These are phyloP conservation scores for Closterium sp. DNA, from an alignment of 139 green algal species.

Conservation along the genomic window DNA sequence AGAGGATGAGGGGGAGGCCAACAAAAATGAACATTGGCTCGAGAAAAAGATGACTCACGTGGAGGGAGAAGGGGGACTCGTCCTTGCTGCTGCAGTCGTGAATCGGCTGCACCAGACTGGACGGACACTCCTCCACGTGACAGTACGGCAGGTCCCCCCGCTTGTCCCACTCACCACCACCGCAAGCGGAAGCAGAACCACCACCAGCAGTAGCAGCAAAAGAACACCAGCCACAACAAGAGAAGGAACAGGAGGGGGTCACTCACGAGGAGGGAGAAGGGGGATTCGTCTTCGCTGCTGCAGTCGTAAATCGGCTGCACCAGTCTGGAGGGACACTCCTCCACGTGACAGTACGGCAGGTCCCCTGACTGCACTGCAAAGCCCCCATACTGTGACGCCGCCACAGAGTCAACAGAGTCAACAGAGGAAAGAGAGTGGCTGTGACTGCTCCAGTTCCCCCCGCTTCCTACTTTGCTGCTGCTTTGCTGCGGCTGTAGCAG, in stretches of 20 bases:
- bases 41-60: no score
- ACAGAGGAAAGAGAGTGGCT: no score
- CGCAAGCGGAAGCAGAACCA: background rate
- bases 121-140: slow-evolving; percentile 7
- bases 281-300: background rate
- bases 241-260: no score
- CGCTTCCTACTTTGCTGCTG: background rate
- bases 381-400: background rate
- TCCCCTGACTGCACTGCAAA: background rate
- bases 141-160: background rate
- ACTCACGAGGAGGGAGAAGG: background rate
- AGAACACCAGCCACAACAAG: no score
- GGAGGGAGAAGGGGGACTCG: no score
- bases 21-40: no score
- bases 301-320: background rate
- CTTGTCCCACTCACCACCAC: no score
- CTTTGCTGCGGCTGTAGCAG: background rate
- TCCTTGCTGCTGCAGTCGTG: background rate
- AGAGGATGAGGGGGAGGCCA: no score
- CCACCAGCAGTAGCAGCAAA: background rate
- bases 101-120: background rate
- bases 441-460: background rate
- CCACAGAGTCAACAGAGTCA: background rate
- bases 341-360: background rate
- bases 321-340: background rate